Percentiles rank a stretch among this genome's conserved stretches.
These are phyloP conservation scores for Polytrichum formosum DNA, from an alignment of 225 moss, liverwort and hornwort species.

Conservation along the genomic window DNA sequence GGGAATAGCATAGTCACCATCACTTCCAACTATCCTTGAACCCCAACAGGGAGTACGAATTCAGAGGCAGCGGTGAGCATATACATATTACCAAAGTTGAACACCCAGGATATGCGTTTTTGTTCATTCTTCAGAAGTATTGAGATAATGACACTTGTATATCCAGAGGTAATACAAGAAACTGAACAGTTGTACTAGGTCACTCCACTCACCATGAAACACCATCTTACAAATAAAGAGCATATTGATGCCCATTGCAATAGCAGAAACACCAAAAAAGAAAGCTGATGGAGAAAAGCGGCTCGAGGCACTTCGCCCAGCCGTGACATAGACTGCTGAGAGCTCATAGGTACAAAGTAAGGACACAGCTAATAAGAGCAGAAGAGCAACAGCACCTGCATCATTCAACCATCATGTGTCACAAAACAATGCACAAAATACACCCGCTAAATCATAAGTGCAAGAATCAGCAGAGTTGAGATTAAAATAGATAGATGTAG, in stretches of 20 bases:
- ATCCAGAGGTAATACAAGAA: too few species aligned
- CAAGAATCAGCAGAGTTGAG: too few species aligned
- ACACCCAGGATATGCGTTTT: too few species aligned
- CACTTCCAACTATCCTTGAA: too few species aligned
- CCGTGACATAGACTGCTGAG: constrained; percentile 94
- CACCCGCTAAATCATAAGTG: neutral
- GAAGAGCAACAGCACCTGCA: constrained; percentile 94
- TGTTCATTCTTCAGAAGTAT: too few species aligned
- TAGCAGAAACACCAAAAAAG: constrained; percentile 98
- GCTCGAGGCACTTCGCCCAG: constrained; percentile 88
- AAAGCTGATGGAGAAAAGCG: constrained; percentile 94
- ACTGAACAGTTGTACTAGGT: too few species aligned
- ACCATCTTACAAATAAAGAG: constrained; percentile 99
- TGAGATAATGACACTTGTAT: too few species aligned
- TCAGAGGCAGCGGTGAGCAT: too few species aligned
- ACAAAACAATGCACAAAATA: neutral
- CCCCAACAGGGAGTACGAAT: too few species aligned
- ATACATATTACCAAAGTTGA: too few species aligned
- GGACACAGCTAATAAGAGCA: constrained; percentile 88
- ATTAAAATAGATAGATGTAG: too few species aligned
- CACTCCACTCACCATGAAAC: constrained; percentile 79
- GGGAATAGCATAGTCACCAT: too few species aligned
- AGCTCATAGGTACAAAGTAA: constrained; percentile 96
- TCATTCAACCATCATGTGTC: neutral
- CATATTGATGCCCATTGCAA: constrained; percentile 99